Base-by-base conservation (phyloP, 2,329 filamentous ascomycete genomes). In the Neonectria coccinea region DNA sequence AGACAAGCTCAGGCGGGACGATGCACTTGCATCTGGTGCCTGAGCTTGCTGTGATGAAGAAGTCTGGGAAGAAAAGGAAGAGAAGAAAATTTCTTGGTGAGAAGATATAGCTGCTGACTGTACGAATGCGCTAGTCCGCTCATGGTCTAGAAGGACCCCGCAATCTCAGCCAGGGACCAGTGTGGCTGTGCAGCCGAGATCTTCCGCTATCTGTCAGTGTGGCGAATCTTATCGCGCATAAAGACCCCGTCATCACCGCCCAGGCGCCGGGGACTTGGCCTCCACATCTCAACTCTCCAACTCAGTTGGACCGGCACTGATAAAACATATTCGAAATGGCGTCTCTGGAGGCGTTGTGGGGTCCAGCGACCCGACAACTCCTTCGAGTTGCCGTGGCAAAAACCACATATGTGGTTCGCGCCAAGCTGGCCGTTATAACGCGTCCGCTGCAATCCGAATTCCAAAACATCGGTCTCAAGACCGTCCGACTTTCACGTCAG, bases 291-390 rank as follows among this genome's bases (percentile, higher is more conserved):
- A 51, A 67, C 61, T 64, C 42, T 67, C 62, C 69, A 71, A 71
- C 63, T 55, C 41, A 29, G 57, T 69, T 68, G 62, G 62, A 65
- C 59, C 12, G 60, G 45, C 67, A 70, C 45, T 64, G 66, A 68
- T 62, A 64, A 72, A 67, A 68, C 71, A 18, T 65, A 62, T 66
- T 70, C 77, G 83, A 69, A 69, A 89, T 89, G 86, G 82, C 82
- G 79, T 83, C 85, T 76, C 77, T 79, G 76, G 85, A 84, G 81
- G 85, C 84, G 79, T 80, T 87, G 77, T 87, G 83, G 86, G 86
- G 83, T 73, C 84, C 85, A 64, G 80, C 82, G 75, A 83, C 85
- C 79, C 78, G 87, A 76, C 84, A 85, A 76, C 78, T 85, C 71
- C 79, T 88, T 73, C 83, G 85, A 75, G 81, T 80, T 70, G 83